phyloP scores from a whole-genome alignment of 192 early-diverging fungal species.

The Thoreauomyces humboldtii region DNA sequence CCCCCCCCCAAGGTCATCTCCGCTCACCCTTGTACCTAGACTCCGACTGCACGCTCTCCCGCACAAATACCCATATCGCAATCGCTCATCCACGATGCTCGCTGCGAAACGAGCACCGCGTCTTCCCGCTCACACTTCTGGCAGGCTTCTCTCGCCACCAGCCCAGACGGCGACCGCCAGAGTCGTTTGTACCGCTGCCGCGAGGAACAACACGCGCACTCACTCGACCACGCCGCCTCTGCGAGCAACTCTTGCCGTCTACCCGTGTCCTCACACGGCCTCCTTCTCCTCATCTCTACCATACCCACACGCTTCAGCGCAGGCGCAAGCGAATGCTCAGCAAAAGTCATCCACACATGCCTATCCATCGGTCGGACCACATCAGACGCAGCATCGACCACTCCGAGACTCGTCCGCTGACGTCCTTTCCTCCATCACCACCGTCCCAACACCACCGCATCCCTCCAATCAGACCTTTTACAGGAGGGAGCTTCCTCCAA shows the following conservation, averaged over 20 bases:
- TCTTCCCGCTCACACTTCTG: no score
- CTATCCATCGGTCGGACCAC: constrained; percentile 1
- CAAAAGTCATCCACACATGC: neutral
- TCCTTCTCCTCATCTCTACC: constrained; percentile 1
- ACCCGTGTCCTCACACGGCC: constrained; percentile 1
- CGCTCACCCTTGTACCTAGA: no score
- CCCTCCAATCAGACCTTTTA: constrained; percentile 36
- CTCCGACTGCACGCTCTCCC: no score
- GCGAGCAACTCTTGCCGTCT: constrained; percentile 2
- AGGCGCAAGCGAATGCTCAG: neutral
- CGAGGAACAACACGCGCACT: neutral
- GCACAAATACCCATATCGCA: no score
- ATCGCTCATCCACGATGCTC: no score
- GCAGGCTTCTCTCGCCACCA: no score
- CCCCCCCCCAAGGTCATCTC: no score
- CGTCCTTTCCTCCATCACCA: constrained; percentile 1
- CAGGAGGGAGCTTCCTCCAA: constrained; percentile 38
- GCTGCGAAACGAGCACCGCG: no score
- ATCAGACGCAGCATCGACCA: neutral
- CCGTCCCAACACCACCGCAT: neutral
- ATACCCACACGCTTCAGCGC: constrained; percentile 9
- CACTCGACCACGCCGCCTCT: constrained; percentile 13
- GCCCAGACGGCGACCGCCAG: neutral
- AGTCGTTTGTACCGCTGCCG: constrained; percentile 8
- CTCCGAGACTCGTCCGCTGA: constrained; percentile 4